Evolutionary conservation across 2,329 filamentous ascomycete species (phyloP), one percentile per base, ranked within the genome.

Genomic region (Periconia macrospinosa): DNA sequence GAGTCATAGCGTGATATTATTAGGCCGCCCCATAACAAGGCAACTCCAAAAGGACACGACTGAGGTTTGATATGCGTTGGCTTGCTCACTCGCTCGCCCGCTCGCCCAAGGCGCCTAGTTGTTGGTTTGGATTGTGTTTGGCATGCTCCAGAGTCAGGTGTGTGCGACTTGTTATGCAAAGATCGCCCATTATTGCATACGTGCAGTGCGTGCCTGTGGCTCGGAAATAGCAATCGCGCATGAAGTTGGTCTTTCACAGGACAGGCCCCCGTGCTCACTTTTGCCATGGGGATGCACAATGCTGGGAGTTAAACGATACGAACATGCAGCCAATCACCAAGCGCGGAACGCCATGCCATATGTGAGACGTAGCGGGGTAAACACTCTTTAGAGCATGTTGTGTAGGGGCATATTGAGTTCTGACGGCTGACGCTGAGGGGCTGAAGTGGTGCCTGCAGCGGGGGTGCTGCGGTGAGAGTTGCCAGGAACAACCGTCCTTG

Each of bases 361-460:
- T 33, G 50, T 55, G 33, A 46, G 49, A 11, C 19, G 5, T 42
- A 19, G 40, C 41, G 45, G 6, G 33, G 30, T 20, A 52, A 48
- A 45, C 30, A 15, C 30, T 41, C 45, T 52, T 19, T 30, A 46
- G 45, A 23, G 23, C 23, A 17, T 6, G 17, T 30, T 42, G 10
- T 20, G 14, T 43, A 42, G 43, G 37, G 33, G 37, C 49, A 46
- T 41, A 47, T 48, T 47, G 53, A 55, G 53, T 52, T 51, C 45
- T 41, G 33, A 41, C 50, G 33, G 43, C 50, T 56, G 54, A 50
- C 46, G 54, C 46, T 43, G 33, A 47, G 18, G 41, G 46, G 51
- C 45, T 49, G 47, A 33, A 30, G 43, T 42, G 11, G 43, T 45
- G 46, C 52, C 52, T 54, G 52, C 41, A 49, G 42, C 47, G 5